Evolutionary conservation across 169 alveolate genomes (phyloP).

Genomic region (Fabrea salina): DNA sequence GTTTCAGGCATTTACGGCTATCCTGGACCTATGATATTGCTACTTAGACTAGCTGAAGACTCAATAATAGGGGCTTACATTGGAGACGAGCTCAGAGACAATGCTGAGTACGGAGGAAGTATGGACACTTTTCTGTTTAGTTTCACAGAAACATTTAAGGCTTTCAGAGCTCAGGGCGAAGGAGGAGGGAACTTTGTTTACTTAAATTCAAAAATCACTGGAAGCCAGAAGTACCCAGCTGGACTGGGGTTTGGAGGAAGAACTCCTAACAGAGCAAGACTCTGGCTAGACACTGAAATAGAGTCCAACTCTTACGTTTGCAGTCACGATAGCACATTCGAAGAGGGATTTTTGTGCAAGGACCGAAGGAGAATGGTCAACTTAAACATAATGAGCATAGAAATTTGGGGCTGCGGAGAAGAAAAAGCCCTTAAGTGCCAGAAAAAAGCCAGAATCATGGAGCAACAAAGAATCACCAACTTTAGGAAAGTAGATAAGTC

Average conservation of each 20-base stretch:
- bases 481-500: constrained; percentile 21
- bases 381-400: background rate
- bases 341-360: background rate
- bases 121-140: constrained; percentile 27
- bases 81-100: constrained; percentile 10
- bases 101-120: background rate
- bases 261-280: background rate
- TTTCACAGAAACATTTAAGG: background rate
- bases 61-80: constrained; percentile 20
- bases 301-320: constrained; percentile 9
- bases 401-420: constrained; percentile 35
- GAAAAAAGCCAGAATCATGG: background rate
- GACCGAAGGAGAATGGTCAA: background rate
- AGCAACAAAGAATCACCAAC: background rate
- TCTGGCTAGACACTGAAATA: constrained; percentile 18
- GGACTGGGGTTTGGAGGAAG: constrained; percentile 34
- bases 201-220: constrained; percentile 11
- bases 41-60: background rate
- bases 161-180: background rate
- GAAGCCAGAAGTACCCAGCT: background rate
- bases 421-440: constrained; percentile 1
- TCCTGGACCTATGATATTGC: constrained; percentile 16
- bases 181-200: constrained; percentile 3
- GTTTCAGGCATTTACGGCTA: constrained; percentile 1
- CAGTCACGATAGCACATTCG: background rate